Base-by-base conservation (phyloP, 2,329 filamentous ascomycete genomes). In the Fusarium hostae region DNA sequence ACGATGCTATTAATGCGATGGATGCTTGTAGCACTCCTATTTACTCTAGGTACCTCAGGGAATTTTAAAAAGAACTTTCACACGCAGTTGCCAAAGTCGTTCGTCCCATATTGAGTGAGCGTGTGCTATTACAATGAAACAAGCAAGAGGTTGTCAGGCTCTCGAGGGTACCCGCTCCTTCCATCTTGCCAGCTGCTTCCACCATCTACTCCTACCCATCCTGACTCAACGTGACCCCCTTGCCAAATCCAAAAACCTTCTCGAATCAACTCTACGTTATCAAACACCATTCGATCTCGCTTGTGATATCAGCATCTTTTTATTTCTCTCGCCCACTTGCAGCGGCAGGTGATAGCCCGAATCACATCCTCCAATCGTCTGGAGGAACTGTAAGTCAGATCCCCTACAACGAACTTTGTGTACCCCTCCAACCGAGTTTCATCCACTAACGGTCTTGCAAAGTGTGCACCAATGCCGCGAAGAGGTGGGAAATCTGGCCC, bases 401-500 rank as follows among this genome's bases (percentile, higher is more conserved):
- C 10, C n/a, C 24, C 50, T 28, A 32, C 24, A 16, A 22, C 28
- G 2, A 26, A 12, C 12, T 30, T 28, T 56, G 12, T 55, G 52
- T 30, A 63, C 47, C 51, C 66, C 41, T 30, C 35, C 35, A 54
- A 37, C 9, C 61, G 16, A 54, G 40, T 40, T 56, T 18, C 54
- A 51, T 41, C 28, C 37, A 50, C 59, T 70, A 26, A 65, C 44
- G 37, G 26, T 44, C n/a, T 45, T 20, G 22, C 41, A 44, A 50
- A 52, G 41, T 20, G 26, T 35, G 44, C 32, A 35, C 37, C 48
- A 76, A 51, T 77, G 73, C 48, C 67, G 58, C 73, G 50, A 30
- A 70, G 55, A 34, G 66, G 72, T 63, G 64, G 44, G 48, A 75
- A 61, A 32, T 24, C 71, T 62, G 60, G 55, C 34, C 73, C 74